Base-by-base conservation (phyloP, 2,329 filamentous ascomycete species). In the Beauveria caledonica region DNA sequence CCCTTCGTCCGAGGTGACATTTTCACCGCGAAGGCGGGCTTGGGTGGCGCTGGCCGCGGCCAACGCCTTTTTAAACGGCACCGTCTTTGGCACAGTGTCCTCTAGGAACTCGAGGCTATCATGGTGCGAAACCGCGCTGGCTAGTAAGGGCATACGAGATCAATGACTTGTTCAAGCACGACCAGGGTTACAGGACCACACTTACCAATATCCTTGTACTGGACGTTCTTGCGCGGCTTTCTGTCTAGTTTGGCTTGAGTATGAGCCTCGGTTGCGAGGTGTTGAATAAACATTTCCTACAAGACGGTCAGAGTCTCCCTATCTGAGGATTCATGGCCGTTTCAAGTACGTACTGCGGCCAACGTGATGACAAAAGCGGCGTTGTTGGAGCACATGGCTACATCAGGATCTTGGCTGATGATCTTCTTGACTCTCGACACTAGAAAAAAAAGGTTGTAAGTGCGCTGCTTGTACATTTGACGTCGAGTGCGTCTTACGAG, bases 401-500 rank as follows among this genome's bases (percentile, higher is more conserved):
- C 89, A 64, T 97, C 93, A 48, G 90, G 86, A 73, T 99, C 94
- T 61, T 91, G 83, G 53, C 86, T 83, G 63, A 99, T 90, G 71
- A 99, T 96, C 77, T 96, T 96, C 77, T 97, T 97, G 62, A 99
- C 90, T 68, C 94, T 86, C 19, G 94, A 90, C 60, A 97, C 94
- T 97, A 13, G n/a, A 15, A 13, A 44, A 54, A 62, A 36, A 62
- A 62, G 8, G 8, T 66, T 63, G 59, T 49, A 39, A 29, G n/a
- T 2, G 33, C 21, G 17, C 3, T 9, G n/a, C 7, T 25, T 58
- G 52, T 51, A 50, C 33, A 46, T 45, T 45, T 19, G 15, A 36
- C 5, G 33, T 15, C 5, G 27, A 52, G 13, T 46, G 21, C 58
- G 79, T 33, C 89, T 75, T 79, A 96, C 93, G 79, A 9, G 93